Conservation (phyloP, 768 basidiomycete species). For the Leccinellum rugosiceps region DNA sequence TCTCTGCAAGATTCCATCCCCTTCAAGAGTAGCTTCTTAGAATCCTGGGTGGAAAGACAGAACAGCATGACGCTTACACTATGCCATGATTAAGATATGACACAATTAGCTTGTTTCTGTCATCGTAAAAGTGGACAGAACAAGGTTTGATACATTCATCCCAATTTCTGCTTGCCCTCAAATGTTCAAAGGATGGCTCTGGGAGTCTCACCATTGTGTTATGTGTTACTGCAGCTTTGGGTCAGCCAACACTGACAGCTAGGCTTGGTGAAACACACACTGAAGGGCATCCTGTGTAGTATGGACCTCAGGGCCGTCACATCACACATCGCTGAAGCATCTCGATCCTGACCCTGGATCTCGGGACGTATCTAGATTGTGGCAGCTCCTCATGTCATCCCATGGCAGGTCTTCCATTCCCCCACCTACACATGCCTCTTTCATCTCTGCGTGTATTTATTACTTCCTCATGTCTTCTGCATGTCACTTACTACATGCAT, state of each 20-base stretch:
- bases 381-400: too few species aligned
- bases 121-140: neutral
- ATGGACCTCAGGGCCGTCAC: neutral
- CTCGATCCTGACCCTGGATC: too few species aligned
- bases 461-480: too few species aligned
- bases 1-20: neutral
- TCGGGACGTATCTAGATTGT: too few species aligned
- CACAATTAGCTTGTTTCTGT: neutral
- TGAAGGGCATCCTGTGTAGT: neutral
- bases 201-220: neutral
- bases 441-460: too few species aligned
- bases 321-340: too few species aligned
- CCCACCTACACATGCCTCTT: too few species aligned
- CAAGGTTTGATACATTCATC: neutral
- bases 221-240: neutral
- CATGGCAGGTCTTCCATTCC: too few species aligned
- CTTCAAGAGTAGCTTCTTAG: neutral
- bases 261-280: neutral
- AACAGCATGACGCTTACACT: neutral
- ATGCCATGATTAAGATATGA: neutral
- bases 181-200: neutral
- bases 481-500: too few species aligned
- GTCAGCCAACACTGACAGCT: neutral
- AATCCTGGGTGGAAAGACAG: neutral
- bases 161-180: neutral